Evolutionary conservation across 805 yeast genomes (phyloP).

Genomic region (Starmerella floris): DNA sequence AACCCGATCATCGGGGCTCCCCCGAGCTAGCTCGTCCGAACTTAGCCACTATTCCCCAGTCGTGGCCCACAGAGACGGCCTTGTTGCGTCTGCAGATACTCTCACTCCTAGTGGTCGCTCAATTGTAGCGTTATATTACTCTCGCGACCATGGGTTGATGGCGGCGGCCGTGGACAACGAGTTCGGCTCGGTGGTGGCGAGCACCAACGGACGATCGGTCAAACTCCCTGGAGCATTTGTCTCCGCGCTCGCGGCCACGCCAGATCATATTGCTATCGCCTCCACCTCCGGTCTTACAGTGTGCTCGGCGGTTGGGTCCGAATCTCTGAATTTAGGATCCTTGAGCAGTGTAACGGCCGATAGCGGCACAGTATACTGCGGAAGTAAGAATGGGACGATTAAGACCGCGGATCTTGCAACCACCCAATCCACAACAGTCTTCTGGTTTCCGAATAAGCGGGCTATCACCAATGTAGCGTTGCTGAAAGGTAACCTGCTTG

Average conservation of each 20-base stretch:
- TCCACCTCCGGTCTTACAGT: not conserved
- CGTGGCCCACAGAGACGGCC: constrained; percentile 11
- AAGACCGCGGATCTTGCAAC: not conserved
- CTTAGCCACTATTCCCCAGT: not conserved
- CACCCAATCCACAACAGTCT: not conserved
- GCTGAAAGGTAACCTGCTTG: not conserved
- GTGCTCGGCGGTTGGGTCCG: not conserved
- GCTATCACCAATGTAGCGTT: constrained; percentile 11
- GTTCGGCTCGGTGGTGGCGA: constrained; percentile 3
- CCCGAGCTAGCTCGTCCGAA: too few relatives aligned
- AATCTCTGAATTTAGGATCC: not conserved
- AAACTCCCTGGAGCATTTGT: constrained; percentile 1
- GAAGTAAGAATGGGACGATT: not conserved
- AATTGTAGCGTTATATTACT: not conserved
- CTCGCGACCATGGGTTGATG: not conserved
- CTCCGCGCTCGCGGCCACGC: not conserved
- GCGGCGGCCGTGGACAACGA: constrained; percentile 11
- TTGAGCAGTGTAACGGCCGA: not conserved
- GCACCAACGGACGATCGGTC: not conserved
- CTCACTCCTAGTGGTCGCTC: constrained; percentile 4
- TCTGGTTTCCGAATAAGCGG: not conserved
- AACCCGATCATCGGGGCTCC: not conserved
- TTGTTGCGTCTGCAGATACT: not conserved
- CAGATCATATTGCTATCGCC: not conserved
- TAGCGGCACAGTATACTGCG: not conserved